Conservation (phyloP, 164 flowering plant species). For the Pachysandra terminalis region DNA sequence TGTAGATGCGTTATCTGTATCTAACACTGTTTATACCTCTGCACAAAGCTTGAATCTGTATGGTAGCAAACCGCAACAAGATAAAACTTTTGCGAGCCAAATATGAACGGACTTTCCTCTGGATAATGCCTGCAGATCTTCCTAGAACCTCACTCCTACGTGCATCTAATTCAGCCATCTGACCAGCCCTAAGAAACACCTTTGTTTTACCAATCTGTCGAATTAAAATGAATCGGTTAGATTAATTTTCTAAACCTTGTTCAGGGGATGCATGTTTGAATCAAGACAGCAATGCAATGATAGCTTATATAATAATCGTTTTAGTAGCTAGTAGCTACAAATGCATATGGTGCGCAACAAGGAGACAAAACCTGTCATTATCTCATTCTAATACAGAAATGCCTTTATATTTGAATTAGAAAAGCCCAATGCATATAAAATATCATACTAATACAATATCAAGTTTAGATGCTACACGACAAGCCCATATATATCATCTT, state of each 20-base stretch:
- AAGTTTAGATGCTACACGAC: too few species aligned
- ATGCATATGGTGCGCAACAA: background rate
- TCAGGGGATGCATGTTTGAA: background rate
- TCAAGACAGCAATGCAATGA: background rate
- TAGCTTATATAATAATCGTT: background rate
- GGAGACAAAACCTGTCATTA: too few species aligned
- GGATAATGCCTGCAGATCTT: slow-evolving; percentile 89
- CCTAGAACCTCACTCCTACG: slow-evolving; percentile 83
- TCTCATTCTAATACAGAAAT: too few species aligned
- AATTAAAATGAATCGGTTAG: background rate
- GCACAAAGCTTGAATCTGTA: slow-evolving; percentile 77
- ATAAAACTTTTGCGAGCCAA: slow-evolving; percentile 61
- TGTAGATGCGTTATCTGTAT: background rate
- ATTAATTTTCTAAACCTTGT: slow-evolving; percentile 1
- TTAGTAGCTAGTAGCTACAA: background rate
- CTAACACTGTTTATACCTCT: slow-evolving; percentile 53
- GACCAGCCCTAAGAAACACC: slow-evolving; percentile 97
- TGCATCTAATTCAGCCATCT: slow-evolving; percentile 95
- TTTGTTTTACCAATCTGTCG: slow-evolving; percentile 96
- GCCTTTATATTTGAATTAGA: too few species aligned
- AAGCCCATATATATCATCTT: too few species aligned
- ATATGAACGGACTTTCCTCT: slow-evolving; percentile 85
- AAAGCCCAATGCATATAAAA: too few species aligned
- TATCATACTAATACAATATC: too few species aligned
- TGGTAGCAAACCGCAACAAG: slow-evolving; percentile 45